These are phyloP conservation scores for Jatropha podagrica DNA, from an alignment of 441 rosid genomes.

Conservation along the genomic window DNA sequence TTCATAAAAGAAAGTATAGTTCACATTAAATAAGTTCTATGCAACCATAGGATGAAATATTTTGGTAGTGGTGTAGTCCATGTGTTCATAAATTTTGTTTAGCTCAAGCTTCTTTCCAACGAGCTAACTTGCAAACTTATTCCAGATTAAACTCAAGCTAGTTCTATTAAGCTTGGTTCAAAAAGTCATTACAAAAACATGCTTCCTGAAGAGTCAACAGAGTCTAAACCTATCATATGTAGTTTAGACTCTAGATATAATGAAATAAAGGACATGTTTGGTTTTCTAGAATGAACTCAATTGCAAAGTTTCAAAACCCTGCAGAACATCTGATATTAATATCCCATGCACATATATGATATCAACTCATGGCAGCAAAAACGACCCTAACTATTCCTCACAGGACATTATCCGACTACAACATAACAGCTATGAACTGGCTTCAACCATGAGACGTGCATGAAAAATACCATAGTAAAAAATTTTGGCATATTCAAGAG, in stretches of 20 bases:
- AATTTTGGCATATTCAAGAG: not conserved
- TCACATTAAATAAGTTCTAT: not conserved
- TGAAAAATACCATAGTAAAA: not conserved
- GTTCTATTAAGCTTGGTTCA: not conserved
- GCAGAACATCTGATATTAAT: not conserved
- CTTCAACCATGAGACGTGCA: not conserved
- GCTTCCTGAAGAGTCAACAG: not conserved
- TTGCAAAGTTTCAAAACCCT: not conserved
- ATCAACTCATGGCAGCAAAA: not conserved
- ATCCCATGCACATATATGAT: not conserved
- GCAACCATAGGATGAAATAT: no score
- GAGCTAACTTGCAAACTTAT: not conserved
- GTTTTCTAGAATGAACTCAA: not conserved
- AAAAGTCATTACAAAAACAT: not conserved
- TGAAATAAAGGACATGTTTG: not conserved
- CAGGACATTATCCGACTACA: not conserved
- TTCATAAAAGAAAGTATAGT: not conserved
- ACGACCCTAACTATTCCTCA: not conserved
- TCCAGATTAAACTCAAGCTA: not conserved
- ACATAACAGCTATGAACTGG: not conserved
- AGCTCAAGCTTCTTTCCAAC: not conserved
- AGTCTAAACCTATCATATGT: not conserved
- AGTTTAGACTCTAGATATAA: not conserved
- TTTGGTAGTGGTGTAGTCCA: not conserved
- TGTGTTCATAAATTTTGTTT: not conserved